Percentiles rank a stretch among this genome's conserved stretches.
Evolutionary conservation across 371 early-diverging fungal species (phyloP).

Genomic region (Saksenaea oblongispora): DNA sequence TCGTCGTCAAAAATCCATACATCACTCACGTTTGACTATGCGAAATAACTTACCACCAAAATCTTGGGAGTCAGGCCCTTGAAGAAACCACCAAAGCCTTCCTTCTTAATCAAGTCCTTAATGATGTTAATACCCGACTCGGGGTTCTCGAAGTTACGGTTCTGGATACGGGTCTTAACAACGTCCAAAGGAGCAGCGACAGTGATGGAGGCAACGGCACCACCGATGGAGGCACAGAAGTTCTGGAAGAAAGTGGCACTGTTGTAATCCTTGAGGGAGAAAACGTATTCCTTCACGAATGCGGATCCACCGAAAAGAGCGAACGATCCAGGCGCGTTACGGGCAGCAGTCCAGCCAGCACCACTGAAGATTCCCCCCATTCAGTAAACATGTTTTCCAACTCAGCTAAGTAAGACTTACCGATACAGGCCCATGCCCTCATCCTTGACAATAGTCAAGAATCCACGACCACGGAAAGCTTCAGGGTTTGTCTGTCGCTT

Average conservation of each 20-base stretch:
- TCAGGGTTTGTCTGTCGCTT: slow-evolving; percentile 96
- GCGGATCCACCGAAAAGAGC: slow-evolving; percentile 96
- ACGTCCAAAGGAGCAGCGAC: slow-evolving; percentile 97
- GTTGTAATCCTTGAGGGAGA: slow-evolving; percentile 84
- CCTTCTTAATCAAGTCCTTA: slow-evolving; percentile 84
- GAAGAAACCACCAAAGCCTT: slow-evolving; percentile 95
- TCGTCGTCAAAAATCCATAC: too few species aligned
- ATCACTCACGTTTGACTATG: too few species aligned
- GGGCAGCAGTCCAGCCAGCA: slow-evolving; percentile 97
- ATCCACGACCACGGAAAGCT: slow-evolving; percentile 83
- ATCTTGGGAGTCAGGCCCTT: slow-evolving; percentile 98
- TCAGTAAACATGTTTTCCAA: not conserved
- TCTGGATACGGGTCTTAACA: slow-evolving; percentile 98
- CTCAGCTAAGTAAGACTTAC: slow-evolving; percentile 29
- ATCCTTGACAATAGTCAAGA: slow-evolving; percentile 79
- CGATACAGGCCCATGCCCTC: slow-evolving; percentile 94
- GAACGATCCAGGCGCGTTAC: slow-evolving; percentile 98
- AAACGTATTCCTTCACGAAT: slow-evolving; percentile 91
- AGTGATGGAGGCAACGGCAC: slow-evolving; percentile 93
- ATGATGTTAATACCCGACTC: slow-evolving; percentile 88
- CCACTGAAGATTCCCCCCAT: slow-evolving; percentile 56
- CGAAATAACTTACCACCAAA: slow-evolving; percentile 61
- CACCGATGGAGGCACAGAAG: slow-evolving; percentile 95
- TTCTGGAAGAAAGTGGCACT: slow-evolving; percentile 97
- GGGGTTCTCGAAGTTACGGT: slow-evolving; percentile 85